Conservation (phyloP, 1,284 basidiomycete species). For the Singerocomus rubriflavus region DNA sequence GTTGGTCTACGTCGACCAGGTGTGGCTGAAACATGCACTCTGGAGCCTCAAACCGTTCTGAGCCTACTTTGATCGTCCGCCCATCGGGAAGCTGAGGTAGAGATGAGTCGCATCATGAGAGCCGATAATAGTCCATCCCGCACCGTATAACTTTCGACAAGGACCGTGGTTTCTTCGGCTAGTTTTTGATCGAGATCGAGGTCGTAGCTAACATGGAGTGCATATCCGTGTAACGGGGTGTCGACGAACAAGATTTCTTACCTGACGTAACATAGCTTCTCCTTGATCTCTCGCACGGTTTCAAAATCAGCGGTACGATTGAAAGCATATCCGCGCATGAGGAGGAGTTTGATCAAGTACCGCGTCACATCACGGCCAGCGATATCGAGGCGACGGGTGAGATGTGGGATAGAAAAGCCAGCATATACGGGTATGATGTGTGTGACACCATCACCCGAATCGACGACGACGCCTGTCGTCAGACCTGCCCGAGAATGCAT, state of each 20-base stretch:
- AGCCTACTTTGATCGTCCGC: conserved; percentile 94
- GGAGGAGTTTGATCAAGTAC: conserved; percentile 96
- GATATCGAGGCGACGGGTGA: conserved; percentile 93
- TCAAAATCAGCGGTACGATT: conserved; percentile 99
- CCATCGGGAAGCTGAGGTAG: conserved; percentile 85
- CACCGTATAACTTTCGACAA: conserved; percentile 96
- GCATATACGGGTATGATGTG: conserved; percentile 99
- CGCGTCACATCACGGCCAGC: conserved; percentile 98
- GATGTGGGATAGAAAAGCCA: conserved; percentile 92
- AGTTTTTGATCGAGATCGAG: conserved; percentile 92
- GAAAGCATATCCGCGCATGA: conserved; percentile 99
- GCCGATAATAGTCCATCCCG: conserved; percentile 22
- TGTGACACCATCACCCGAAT: conserved; percentile 98
- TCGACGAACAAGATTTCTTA: conserved; percentile 32
- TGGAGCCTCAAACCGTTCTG: conserved; percentile 99
- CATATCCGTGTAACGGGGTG: background rate
- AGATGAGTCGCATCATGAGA: conserved; percentile 3
- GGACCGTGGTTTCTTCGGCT: conserved; percentile 93
- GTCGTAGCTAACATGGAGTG: conserved; percentile 68
- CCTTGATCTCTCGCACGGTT: conserved; percentile 98
- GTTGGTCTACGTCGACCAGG: conserved; percentile 95
- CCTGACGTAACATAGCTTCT: conserved; percentile 97
- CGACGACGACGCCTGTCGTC: conserved; percentile 97
- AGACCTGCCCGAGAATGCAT: conserved; percentile 58
- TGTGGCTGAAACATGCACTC: conserved; percentile 99